A percentile compares a stretch with the other conserved stretches of the same genome.
Evolutionary conservation across 768 basidiomycete species (phyloP).

Genomic region (Fomitopsis serialis): DNA sequence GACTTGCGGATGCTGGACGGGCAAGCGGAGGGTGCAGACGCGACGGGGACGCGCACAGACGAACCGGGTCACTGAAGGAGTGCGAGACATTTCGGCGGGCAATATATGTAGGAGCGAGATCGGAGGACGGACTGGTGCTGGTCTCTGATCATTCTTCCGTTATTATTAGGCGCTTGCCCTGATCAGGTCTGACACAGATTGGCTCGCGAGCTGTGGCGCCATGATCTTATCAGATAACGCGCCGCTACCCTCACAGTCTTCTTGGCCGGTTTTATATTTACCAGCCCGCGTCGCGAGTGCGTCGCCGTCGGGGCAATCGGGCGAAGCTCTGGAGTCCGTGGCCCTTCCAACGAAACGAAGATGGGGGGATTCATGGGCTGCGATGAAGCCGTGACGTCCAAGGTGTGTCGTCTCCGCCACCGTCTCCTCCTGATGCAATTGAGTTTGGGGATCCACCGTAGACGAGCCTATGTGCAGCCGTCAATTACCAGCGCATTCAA

Average conservation of each 20-base stretch:
- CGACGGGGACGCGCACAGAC: background rate
- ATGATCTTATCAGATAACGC: background rate
- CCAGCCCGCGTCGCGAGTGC: background rate
- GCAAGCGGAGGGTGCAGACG: conserved; percentile 6
- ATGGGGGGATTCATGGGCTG: too few relatives aligned
- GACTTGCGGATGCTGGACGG: background rate
- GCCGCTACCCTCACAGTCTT: background rate
- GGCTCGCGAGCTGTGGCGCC: background rate
- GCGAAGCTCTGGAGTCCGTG: background rate
- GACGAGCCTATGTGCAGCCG: too few relatives aligned
- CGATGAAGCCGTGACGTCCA: too few relatives aligned
- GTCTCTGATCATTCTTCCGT: too few relatives aligned
- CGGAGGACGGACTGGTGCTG: background rate
- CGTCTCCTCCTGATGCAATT: too few relatives aligned
- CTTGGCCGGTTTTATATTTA: too few relatives aligned
- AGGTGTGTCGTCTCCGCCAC: too few relatives aligned
- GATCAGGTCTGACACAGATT: background rate
- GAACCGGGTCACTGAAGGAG: background rate
- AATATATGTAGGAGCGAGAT: background rate
- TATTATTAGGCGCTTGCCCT: background rate
- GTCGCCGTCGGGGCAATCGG: background rate
- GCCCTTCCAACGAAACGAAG: too few relatives aligned
- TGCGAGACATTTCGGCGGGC: background rate
- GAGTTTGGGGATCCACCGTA: too few relatives aligned
- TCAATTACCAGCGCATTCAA: background rate